A percentile compares a stretch with the other conserved stretches of the same genome.
These are phyloP conservation scores for Echinosophora koreensis DNA, from an alignment of 306 rosid genomes.

Conservation along the genomic window DNA sequence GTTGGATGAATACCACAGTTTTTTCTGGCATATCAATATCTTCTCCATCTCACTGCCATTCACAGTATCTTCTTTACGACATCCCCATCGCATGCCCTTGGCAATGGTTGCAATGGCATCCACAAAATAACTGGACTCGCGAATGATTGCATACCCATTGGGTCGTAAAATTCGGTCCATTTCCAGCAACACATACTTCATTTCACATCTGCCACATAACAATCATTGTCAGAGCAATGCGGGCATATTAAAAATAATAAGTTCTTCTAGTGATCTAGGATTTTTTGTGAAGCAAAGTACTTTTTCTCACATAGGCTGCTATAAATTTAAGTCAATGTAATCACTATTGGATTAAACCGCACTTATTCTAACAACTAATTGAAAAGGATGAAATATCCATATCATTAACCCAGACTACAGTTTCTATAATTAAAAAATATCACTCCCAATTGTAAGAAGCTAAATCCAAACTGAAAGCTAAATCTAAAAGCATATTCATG, in stretches of 20 bases:
- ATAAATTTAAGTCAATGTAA: neutral
- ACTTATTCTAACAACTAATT: neutral
- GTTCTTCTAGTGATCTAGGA: neutral
- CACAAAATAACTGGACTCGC: conserved; percentile 80
- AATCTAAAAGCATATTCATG: neutral
- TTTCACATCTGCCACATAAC: conserved; percentile 44
- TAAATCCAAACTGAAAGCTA: neutral
- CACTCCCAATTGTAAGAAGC: neutral
- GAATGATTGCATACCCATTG: conserved; percentile 71
- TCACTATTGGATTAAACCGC: neutral
- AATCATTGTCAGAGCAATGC: too few relatives aligned
- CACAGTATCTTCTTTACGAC: conserved; percentile 77
- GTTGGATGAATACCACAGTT: conserved; percentile 81
- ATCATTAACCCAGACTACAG: neutral
- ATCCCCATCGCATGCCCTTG: conserved; percentile 86
- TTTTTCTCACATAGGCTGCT: conserved; percentile 59
- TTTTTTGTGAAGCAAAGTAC: neutral
- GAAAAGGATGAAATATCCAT: neutral
- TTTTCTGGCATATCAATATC: conserved; percentile 88
- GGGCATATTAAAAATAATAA: neutral
- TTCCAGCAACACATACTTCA: conserved; percentile 88
- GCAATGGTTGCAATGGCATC: conserved; percentile 72
- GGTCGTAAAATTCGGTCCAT: conserved; percentile 97
- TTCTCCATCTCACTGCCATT: conserved; percentile 67
- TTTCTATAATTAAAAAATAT: neutral